These are phyloP conservation scores for Zymoseptoria pseudotritici DNA, from an alignment of 2,329 filamentous ascomycete species.

Conservation along the genomic window DNA sequence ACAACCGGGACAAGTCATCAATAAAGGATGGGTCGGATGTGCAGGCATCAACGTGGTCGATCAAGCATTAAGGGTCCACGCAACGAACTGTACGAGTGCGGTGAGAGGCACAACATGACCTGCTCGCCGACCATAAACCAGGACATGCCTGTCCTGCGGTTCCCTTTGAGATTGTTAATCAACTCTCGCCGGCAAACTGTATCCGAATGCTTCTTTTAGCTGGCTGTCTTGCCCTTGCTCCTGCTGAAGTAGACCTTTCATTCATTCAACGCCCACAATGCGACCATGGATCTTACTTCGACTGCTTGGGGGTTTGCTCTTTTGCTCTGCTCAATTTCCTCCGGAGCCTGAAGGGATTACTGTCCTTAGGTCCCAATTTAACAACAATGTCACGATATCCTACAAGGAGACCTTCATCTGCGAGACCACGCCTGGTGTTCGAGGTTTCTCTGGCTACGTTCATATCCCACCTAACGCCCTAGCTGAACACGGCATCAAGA, in stretches of 20 bases:
- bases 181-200: neutral
- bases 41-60: too few relatives aligned
- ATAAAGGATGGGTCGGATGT: too few relatives aligned
- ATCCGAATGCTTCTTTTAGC: neutral
- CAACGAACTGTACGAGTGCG: too few relatives aligned
- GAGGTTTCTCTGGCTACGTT: slow-evolving; percentile 34
- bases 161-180: neutral
- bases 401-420: slow-evolving; percentile 30
- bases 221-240: neutral
- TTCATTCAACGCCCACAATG: neutral
- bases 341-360: slow-evolving; percentile 7
- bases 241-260: neutral
- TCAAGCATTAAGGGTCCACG: too few relatives aligned
- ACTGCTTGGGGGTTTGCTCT: neutral
- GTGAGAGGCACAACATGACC: too few relatives aligned
- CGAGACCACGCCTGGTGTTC: slow-evolving; percentile 44
- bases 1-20: too few relatives aligned
- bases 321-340: slow-evolving; percentile 7
- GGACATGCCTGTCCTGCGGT: neutral
- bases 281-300: neutral
- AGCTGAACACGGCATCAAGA: slow-evolving; percentile 16
- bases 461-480: slow-evolving; percentile 21
- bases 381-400: slow-evolving; percentile 12
- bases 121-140: too few relatives aligned
- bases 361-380: slow-evolving; percentile 1